phyloP scores from a whole-genome alignment of 106 monocot genomes.

The Chionographis japonica region DNA sequence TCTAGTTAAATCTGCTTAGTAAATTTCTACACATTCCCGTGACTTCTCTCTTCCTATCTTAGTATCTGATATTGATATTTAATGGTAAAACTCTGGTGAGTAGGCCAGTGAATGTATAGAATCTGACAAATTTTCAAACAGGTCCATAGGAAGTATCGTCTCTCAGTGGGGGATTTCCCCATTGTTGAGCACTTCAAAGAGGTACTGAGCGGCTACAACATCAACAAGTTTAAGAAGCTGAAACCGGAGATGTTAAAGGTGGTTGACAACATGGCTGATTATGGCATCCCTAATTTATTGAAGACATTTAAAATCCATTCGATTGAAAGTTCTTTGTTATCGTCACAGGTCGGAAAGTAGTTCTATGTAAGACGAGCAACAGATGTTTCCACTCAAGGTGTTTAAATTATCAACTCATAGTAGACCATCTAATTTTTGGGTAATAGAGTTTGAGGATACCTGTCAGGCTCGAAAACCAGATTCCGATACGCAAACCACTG shows the following conservation, averaged over 20 bases:
- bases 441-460: slow-evolving; percentile 23
- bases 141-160: slow-evolving; percentile 78
- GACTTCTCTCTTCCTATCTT: no score
- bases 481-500: slow-evolving; percentile 86
- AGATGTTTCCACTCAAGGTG: no score
- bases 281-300: slow-evolving; percentile 36
- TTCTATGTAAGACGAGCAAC: no score
- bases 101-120: no score
- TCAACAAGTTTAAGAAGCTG: slow-evolving; percentile 81
- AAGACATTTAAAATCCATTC: no score
- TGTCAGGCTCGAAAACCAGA: slow-evolving; percentile 63
- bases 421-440: background rate
- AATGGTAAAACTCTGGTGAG: no score
- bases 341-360: no score
- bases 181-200: slow-evolving; percentile 61
- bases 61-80: no score
- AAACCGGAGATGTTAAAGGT: slow-evolving; percentile 67
- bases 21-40: no score
- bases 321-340: no score
- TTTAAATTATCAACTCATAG: background rate
- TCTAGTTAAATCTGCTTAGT: no score
- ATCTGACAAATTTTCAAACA: slow-evolving; percentile 19
- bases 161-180: slow-evolving; percentile 74
- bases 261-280: slow-evolving; percentile 69
- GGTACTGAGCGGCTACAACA: slow-evolving; percentile 56